phyloP scores from a whole-genome alignment of 164 flowering plant species.

The Nelumbo lutea region DNA sequence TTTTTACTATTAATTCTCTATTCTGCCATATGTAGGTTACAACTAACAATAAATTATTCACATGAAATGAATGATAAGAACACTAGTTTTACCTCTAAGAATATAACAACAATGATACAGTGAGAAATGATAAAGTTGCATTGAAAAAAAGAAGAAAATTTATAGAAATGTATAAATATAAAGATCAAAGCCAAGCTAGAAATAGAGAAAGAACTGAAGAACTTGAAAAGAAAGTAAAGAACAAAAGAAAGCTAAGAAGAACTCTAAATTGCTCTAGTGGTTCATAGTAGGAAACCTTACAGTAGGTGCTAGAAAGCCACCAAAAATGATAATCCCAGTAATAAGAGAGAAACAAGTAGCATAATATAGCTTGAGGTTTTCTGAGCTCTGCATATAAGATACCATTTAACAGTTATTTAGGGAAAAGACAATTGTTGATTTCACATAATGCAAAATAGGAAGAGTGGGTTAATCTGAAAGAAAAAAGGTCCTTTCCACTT shows the following conservation, averaged over 20 bases:
- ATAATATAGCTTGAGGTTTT: conserved; percentile 77
- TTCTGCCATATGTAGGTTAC: not conserved
- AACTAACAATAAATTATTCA: not conserved
- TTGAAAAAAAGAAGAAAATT: not conserved
- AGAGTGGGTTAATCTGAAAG: not conserved
- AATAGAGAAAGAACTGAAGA: not conserved
- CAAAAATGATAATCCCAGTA: conserved; percentile 80
- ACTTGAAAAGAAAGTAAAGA: not conserved
- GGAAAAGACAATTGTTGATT: not conserved
- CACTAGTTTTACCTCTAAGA: too few species aligned
- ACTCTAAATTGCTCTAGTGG: not conserved
- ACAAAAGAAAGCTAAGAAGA: too few species aligned
- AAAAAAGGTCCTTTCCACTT: not conserved
- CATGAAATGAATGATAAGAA: too few species aligned
- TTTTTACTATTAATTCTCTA: too few species aligned
- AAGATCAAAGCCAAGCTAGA: not conserved
- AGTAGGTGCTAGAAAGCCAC: conserved; percentile 92
- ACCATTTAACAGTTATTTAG: not conserved
- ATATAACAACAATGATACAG: not conserved
- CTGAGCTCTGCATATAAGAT: conserved; percentile 52
- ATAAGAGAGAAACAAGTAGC: conserved; percentile 81
- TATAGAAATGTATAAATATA: not conserved
- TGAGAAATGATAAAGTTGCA: not conserved
- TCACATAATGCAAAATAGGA: not conserved
- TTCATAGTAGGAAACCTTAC: conserved; percentile 43